Evolutionary conservation across 106 monocot species (phyloP), one percentile per base, ranked within the genome.

Genomic region (Acorus calamus): DNA sequence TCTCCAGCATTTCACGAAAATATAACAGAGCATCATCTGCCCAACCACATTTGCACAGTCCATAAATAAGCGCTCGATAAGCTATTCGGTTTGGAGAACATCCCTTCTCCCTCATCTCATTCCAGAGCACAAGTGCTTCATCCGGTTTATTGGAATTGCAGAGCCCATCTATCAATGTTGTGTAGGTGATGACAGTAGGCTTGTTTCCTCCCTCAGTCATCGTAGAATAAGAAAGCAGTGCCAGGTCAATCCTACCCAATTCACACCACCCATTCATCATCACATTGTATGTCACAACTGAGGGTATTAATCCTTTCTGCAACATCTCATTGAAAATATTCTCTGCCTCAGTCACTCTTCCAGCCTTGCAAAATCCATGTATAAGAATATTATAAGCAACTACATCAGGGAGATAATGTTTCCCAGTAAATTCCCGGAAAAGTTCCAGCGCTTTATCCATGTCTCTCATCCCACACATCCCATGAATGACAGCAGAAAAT

Each of bases 261-360:
- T 84, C 84, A 76, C 80, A 86, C 78, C 73, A 92, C 55, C 81
- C 81, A 86, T 92, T 77, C 61, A 92, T 86, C 76, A 92, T 86
- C 11, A 74, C 66, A 60, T 92, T 92, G 67, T 83, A 86, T 41
- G 81, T 92, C 13, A 92, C 81, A 57, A 76, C 66, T 53, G 86
- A 92, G 71, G 91, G 91, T 59, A 68, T 48, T 7, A 91, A 71
- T 46, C 78, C 83, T 66, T 77, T 83, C 5, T 77, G 68, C 53
- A 79, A 7, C 86, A 92, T 92, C 63, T 92, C 84, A 62, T 79
- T 66, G 4, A 86, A 62, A 63, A 86, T 71, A 52, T 73, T 76
- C 60, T 79, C 53, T 28, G 91, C 91, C 51, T 74, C 76, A 13
- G 14, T 47, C 56, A 80, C 55, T 66, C 71, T 86, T 53, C 91